Conservation (phyloP, 495 filamentous ascomycete genomes). For the Neurospora cerealis region DNA sequence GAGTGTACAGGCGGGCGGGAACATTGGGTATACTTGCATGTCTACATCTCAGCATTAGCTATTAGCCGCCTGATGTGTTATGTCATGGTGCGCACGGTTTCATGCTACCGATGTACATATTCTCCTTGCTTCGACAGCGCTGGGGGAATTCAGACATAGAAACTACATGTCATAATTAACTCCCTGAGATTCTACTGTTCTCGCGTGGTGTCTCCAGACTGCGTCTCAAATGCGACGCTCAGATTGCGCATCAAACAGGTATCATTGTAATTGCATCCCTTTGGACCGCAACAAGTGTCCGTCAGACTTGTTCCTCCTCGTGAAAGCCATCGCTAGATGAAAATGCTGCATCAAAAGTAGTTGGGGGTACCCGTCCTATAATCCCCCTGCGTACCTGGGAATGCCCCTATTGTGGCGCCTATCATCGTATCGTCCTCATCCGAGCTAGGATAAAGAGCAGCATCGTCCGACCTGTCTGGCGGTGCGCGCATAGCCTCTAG, state of each 20-base stretch:
- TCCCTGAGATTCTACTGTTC: neutral
- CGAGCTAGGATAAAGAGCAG: slow-evolving; percentile 28
- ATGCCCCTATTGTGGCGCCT: slow-evolving; percentile 23
- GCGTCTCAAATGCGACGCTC: neutral
- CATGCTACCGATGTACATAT: neutral
- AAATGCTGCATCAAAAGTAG: slow-evolving; percentile 20
- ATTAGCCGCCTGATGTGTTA: neutral
- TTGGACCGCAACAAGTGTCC: neutral
- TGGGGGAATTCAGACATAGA: neutral
- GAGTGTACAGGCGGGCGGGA: neutral
- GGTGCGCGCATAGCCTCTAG: slow-evolving; percentile 43
- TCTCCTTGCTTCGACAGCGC: neutral
- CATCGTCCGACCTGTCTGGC: slow-evolving; percentile 43
- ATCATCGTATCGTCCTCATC: slow-evolving; percentile 31
- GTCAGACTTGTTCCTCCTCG: neutral
- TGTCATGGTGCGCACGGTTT: neutral
- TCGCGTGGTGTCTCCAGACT: neutral
- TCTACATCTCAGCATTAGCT: neutral
- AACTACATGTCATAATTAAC: neutral
- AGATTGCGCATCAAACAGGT: neutral
- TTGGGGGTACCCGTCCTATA: slow-evolving; percentile 28
- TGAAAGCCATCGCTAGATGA: neutral
- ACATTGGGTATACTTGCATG: neutral
- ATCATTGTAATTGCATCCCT: neutral
- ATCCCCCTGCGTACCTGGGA: slow-evolving; percentile 26